Evolutionary conservation across 2,329 filamentous ascomycete genomes (phyloP).

Genomic region (Ophiocordyceps camponoti-floridani): DNA sequence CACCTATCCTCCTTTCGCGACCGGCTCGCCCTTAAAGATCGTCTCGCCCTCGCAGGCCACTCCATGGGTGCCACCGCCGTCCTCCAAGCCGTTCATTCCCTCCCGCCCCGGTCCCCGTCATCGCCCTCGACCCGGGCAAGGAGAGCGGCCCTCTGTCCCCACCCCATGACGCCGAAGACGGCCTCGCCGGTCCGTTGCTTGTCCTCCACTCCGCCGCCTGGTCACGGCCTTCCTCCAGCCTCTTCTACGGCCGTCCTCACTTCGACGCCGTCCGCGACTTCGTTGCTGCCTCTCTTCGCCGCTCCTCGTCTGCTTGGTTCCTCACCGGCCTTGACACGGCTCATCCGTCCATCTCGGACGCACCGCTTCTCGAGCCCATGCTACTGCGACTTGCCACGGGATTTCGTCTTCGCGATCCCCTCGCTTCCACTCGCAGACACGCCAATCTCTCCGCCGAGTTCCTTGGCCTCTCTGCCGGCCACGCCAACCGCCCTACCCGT

Average conservation of each 20-base stretch:
- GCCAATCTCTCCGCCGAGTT: conserved; percentile 41
- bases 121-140: conserved; percentile 51
- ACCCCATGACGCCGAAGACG: background rate
- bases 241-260: conserved; percentile 46
- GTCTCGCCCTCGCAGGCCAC: conserved; percentile 41
- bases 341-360: conserved; percentile 49
- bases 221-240: conserved; percentile 29
- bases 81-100: conserved; percentile 36
- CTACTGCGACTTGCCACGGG: conserved; percentile 44
- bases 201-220: conserved; percentile 48
- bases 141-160: conserved; percentile 35
- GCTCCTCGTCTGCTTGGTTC: conserved; percentile 31
- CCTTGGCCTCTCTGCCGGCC: conserved; percentile 27
- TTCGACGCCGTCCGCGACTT: conserved; percentile 44
- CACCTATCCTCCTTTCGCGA: conserved; percentile 29
- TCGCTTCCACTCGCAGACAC: conserved; percentile 37
- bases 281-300: conserved; percentile 24
- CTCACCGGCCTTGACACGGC: conserved; percentile 34
- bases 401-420: conserved; percentile 34
- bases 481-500: conserved; percentile 38
- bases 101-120: conserved; percentile 25
- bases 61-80: conserved; percentile 49
- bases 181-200: conserved; percentile 38
- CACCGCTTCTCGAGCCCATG: conserved; percentile 43
- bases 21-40: conserved; percentile 30